phyloP scores from a whole-genome alignment of 495 filamentous ascomycete species.

The Apodospora peruviana region DNA sequence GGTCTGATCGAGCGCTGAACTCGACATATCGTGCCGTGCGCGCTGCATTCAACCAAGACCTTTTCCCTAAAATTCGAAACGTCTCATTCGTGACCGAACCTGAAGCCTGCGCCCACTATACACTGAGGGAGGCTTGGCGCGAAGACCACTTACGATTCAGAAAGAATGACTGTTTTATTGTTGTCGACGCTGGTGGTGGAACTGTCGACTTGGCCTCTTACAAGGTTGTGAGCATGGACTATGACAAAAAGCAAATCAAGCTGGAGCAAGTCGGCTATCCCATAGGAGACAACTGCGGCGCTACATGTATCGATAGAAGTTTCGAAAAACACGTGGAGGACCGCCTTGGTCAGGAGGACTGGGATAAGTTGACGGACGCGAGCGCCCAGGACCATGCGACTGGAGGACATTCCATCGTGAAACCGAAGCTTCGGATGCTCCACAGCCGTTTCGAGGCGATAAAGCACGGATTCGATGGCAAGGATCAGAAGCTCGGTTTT shows the following conservation, averaged over 20 bases:
- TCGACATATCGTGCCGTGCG: conserved; percentile 25
- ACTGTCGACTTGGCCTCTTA: conserved; percentile 39
- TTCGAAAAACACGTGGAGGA: conserved; percentile 19
- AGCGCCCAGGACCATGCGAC: conserved; percentile 9
- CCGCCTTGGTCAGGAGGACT: conserved; percentile 13
- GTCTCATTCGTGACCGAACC: conserved; percentile 47
- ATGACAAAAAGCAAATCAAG: conserved; percentile 16
- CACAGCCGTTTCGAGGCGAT: conserved; percentile 22
- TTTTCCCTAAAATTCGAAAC: conserved; percentile 24
- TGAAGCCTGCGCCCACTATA: conserved; percentile 52
- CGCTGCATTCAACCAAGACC: conserved; percentile 15
- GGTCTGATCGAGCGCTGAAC: conserved; percentile 28
- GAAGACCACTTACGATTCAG: conserved; percentile 13
- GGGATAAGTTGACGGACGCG: conserved; percentile 12
- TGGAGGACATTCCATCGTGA: conserved; percentile 20
- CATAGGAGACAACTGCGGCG: conserved; percentile 23
- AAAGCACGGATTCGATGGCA: conserved; percentile 24
- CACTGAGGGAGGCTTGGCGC: conserved; percentile 28
- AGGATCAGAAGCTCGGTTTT: conserved; percentile 11
- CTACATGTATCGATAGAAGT: conserved; percentile 21
- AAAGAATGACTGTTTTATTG: conserved; percentile 46
- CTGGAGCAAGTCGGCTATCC: conserved; percentile 16
- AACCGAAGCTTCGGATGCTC: conserved; percentile 15
- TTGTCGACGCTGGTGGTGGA: conserved; percentile 54
- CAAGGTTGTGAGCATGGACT: conserved; percentile 19